Conservation (phyloP, 306 rosid species). For the Pyrus bretschneideri region DNA sequence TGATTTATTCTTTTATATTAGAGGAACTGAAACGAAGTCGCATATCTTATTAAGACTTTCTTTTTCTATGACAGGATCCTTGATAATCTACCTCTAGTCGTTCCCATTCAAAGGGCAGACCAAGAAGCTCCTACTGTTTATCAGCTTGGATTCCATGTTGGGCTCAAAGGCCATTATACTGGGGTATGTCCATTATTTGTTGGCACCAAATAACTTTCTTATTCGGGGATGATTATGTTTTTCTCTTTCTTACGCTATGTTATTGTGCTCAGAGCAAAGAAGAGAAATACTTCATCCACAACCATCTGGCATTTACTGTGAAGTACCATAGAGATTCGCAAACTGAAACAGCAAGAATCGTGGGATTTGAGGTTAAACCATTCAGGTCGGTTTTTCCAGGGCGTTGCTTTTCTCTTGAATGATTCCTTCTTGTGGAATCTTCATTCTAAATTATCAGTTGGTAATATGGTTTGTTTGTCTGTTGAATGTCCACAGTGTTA, state of each 20-base stretch:
- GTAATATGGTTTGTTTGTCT: constrained; percentile 19
- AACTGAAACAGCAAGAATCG: constrained; percentile 85
- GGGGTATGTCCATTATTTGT: constrained; percentile 47
- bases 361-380: constrained; percentile 95
- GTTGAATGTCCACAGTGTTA: constrained; percentile 51
- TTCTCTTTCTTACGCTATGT: constrained; percentile 20
- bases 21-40: background rate
- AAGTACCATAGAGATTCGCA: constrained; percentile 66
- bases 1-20: background rate
- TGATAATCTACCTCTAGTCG: constrained; percentile 89
- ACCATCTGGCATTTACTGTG: constrained; percentile 88
- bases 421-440: background rate
- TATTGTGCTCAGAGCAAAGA: constrained; percentile 65
- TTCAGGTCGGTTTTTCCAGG: constrained; percentile 47
- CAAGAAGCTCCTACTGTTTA: constrained; percentile 68
- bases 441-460: background rate
- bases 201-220: constrained; percentile 6
- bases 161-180: constrained; percentile 73
- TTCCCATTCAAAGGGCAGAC: constrained; percentile 63
- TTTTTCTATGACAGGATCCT: constrained; percentile 63
- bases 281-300: constrained; percentile 75
- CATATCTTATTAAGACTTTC: constrained; percentile 11
- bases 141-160: constrained; percentile 85
- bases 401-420: background rate
- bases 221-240: constrained; percentile 4